Conservation (phyloP, 1,284 basidiomycete species). For the Rhodotorula glutinis region DNA sequence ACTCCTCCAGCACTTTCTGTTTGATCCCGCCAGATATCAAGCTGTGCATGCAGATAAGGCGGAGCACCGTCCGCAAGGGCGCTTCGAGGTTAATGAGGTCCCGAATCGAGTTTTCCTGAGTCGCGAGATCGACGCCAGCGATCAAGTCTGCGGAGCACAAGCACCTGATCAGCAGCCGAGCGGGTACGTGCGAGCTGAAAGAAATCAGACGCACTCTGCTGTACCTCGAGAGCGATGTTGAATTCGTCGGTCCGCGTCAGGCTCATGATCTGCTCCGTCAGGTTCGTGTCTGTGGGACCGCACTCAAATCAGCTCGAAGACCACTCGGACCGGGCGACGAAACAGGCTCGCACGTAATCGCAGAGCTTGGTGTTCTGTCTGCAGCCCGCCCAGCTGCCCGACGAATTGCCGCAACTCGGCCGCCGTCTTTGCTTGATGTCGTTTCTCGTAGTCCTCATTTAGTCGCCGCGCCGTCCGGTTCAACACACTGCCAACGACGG, state of each 20-base stretch:
- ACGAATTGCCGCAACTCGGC: slow-evolving; percentile 92
- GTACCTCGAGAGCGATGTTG: slow-evolving; percentile 87
- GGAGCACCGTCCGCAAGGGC: slow-evolving; percentile 69
- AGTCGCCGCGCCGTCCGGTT: slow-evolving; percentile 77
- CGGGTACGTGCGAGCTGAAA: background rate
- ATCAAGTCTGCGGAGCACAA: slow-evolving; percentile 65
- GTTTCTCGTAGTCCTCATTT: slow-evolving; percentile 85
- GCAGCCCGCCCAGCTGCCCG: slow-evolving; percentile 83
- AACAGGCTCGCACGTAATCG: slow-evolving; percentile 65
- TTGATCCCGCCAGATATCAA: slow-evolving; percentile 83
- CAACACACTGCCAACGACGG: slow-evolving; percentile 79
- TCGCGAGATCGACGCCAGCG: slow-evolving; percentile 75
- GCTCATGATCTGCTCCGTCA: slow-evolving; percentile 86
- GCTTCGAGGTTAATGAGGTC: slow-evolving; percentile 80
- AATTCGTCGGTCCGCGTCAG: slow-evolving; percentile 84
- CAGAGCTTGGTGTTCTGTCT: slow-evolving; percentile 84
- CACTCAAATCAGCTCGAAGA: too few relatives aligned
- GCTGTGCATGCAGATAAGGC: slow-evolving; percentile 80
- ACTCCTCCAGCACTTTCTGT: slow-evolving; percentile 74
- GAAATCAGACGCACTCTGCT: slow-evolving; percentile 68
- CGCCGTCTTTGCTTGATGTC: slow-evolving; percentile 75
- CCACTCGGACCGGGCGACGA: background rate
- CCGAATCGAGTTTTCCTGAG: slow-evolving; percentile 76
- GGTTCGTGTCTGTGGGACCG: slow-evolving; percentile 67
- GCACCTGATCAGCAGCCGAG: background rate